Conservation (phyloP, 169 alveolate species). For the Plasmodium vinckei region DNA sequence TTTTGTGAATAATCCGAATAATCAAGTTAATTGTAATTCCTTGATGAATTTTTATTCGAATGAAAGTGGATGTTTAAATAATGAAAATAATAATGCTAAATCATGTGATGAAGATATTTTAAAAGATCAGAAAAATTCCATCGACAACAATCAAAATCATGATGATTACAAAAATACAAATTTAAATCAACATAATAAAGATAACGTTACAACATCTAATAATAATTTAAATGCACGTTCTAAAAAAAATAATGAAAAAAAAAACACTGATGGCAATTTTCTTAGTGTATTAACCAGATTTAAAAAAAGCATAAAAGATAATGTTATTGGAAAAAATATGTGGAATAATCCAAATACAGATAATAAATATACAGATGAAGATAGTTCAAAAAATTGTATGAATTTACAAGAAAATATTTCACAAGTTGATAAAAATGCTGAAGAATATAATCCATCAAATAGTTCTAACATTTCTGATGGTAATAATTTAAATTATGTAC, state of each 20-base stretch:
- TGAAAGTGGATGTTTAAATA: background rate
- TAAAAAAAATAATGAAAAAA: conserved; percentile 12
- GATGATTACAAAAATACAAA: background rate
- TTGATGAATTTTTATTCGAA: background rate
- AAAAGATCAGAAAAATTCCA: background rate
- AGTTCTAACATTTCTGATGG: no score
- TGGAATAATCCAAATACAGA: conserved; percentile 20
- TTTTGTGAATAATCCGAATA: background rate
- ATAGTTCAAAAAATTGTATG: background rate
- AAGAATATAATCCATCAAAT: no score
- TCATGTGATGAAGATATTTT: background rate
- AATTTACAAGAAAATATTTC: background rate
- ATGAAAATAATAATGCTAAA: background rate
- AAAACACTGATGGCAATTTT: background rate
- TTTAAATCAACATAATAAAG: background rate
- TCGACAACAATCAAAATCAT: background rate
- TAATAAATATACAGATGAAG: background rate
- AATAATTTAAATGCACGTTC: background rate
- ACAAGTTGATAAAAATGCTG: background rate
- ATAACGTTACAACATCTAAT: background rate
- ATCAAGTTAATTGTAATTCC: background rate
- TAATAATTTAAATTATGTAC: no score
- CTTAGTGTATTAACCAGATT: conserved; percentile 19
- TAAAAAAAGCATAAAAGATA: conserved; percentile 39
- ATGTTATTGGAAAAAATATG: conserved; percentile 33